phyloP scores from a whole-genome alignment of 805 yeast genomes.

The Saccharomycopsis javanensis region DNA sequence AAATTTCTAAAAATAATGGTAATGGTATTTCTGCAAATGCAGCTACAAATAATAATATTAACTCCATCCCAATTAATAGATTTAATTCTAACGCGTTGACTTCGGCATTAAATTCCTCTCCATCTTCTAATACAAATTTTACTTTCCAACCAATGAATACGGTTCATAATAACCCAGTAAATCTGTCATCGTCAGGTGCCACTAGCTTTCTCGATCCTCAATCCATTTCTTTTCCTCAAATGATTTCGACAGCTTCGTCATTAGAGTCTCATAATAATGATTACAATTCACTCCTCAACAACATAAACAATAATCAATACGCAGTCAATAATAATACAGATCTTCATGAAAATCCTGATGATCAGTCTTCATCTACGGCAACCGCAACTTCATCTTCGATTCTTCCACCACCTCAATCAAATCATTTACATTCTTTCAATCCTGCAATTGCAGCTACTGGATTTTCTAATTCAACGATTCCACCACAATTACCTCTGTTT shows the following conservation, averaged over 20 bases:
- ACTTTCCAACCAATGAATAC: neutral
- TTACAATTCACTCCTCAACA: neutral
- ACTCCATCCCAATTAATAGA: neutral
- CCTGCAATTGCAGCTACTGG: neutral
- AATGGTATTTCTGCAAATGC: neutral
- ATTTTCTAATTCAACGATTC: neutral
- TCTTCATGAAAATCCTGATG: neutral
- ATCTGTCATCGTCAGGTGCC: neutral
- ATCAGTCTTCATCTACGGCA: neutral
- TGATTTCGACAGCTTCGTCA: neutral
- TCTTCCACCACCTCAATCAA: neutral
- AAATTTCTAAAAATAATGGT: constrained; percentile 14
- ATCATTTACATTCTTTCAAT: neutral
- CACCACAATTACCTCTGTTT: neutral
- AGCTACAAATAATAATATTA: neutral
- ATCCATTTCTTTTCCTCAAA: neutral
- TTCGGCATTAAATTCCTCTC: neutral
- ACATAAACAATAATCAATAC: neutral
- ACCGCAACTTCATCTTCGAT: neutral
- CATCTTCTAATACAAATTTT: neutral
- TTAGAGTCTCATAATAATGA: neutral
- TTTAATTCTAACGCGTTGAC: neutral
- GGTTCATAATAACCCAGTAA: neutral
- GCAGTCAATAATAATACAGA: neutral
- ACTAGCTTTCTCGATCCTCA: neutral